Percentiles rank a stretch among this genome's conserved stretches.
Evolutionary conservation across 2,329 filamentous ascomycete genomes (phyloP).

Genomic region (Rutstroemia sydowiana): DNA sequence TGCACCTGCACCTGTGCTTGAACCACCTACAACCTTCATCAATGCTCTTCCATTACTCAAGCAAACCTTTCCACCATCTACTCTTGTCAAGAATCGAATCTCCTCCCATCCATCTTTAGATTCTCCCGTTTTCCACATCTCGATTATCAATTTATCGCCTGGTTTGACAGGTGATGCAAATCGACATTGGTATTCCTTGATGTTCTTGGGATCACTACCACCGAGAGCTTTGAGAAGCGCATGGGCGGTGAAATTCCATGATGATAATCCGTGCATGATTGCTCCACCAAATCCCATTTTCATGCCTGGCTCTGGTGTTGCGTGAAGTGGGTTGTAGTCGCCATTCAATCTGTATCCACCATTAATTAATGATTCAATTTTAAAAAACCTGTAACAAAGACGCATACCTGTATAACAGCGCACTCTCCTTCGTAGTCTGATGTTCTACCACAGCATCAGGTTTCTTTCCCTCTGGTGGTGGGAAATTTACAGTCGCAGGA

Average conservation of each 20-base stretch:
- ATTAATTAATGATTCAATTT: conserved; percentile 11
- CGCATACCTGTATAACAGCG: conserved; percentile 60
- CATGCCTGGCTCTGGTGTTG: conserved; percentile 72
- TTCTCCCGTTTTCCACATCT: conserved; percentile 73
- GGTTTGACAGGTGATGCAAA: conserved; percentile 82
- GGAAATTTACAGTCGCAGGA: conserved; percentile 69
- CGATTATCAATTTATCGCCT: conserved; percentile 72
- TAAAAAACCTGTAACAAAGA: neutral
- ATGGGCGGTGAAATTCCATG: conserved; percentile 74
- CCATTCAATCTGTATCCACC: conserved; percentile 60
- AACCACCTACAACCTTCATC: conserved; percentile 37
- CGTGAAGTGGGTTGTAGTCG: conserved; percentile 91
- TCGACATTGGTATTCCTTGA: conserved; percentile 82
- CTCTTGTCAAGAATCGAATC: conserved; percentile 69
- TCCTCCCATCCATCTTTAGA: conserved; percentile 68
- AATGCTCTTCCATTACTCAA: conserved; percentile 80
- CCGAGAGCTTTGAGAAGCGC: conserved; percentile 67
- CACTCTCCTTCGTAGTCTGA: conserved; percentile 65
- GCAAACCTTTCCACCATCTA: conserved; percentile 76
- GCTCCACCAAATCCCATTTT: conserved; percentile 88
- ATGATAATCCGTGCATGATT: conserved; percentile 86
- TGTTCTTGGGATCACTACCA: conserved; percentile 68
- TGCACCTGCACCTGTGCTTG: conserved; percentile 20
- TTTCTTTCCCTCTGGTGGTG: conserved; percentile 62
- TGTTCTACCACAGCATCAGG: conserved; percentile 65